Conservation (phyloP, 139 green algal genomes). For the Chlamydomonas sp. region DNA sequence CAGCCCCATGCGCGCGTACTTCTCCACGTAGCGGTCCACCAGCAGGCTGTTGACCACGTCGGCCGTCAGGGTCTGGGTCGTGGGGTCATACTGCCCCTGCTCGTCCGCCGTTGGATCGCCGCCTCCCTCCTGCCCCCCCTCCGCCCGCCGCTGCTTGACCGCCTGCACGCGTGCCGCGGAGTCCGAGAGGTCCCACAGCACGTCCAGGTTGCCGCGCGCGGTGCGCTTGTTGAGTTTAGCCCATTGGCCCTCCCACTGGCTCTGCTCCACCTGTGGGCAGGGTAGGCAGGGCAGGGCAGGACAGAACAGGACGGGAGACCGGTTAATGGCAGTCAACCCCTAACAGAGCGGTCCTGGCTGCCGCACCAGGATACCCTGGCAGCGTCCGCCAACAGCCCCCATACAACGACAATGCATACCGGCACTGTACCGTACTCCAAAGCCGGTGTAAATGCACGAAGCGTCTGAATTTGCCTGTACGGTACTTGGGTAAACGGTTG, state of each 20-base stretch:
- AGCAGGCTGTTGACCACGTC: conserved; percentile 37
- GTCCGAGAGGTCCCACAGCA: conserved; percentile 47
- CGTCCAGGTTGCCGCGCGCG: conserved; percentile 39
- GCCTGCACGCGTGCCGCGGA: conserved; percentile 19
- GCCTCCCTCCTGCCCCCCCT: background rate
- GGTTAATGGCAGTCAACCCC: background rate
- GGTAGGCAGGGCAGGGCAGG: too few species aligned
- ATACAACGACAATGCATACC: too few species aligned
- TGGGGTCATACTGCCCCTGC: background rate
- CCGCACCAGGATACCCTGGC: background rate
- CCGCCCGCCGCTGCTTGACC: conserved; percentile 31
- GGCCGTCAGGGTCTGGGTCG: conserved; percentile 8
- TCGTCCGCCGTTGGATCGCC: background rate
- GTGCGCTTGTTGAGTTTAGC: conserved; percentile 40
- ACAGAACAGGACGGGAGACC: background rate
- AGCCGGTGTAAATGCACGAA: too few species aligned
- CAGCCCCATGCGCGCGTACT: conserved; percentile 35
- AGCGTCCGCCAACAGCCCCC: too few species aligned
- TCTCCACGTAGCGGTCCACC: conserved; percentile 34
- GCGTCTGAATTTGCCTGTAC: too few species aligned
- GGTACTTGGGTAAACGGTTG: too few species aligned
- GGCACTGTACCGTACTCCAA: too few species aligned
- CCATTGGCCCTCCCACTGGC: conserved; percentile 51
- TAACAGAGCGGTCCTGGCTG: background rate
- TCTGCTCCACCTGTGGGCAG: background rate